Evolutionary conservation across 352 stramenopile genomes (phyloP).

Genomic region (Globisporangium nagaii): DNA sequence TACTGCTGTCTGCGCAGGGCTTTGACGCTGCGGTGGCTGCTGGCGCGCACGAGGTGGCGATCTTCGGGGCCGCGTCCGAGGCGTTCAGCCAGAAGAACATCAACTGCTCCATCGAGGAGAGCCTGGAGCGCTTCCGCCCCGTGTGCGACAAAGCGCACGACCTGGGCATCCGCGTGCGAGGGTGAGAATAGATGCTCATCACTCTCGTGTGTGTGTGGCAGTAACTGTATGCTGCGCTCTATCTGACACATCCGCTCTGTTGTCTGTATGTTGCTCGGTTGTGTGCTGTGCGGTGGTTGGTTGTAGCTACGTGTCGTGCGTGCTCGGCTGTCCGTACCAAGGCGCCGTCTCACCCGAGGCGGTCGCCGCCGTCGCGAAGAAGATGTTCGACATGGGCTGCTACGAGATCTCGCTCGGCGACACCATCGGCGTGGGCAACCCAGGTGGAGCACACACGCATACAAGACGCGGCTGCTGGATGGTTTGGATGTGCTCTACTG

Average conservation of each 20-base stretch:
- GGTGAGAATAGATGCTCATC: slow-evolving; percentile 32
- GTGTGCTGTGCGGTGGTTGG: too few species aligned
- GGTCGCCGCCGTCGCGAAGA: slow-evolving; percentile 81
- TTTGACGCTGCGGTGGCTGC: slow-evolving; percentile 85
- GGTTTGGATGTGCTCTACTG: too few species aligned
- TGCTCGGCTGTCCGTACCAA: slow-evolving; percentile 96
- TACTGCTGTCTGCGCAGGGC: slow-evolving; percentile 27
- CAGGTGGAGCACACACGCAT: slow-evolving; percentile 32
- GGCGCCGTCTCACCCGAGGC: slow-evolving; percentile 73
- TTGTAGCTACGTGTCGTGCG: slow-evolving; percentile 92
- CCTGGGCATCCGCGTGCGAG: slow-evolving; percentile 85
- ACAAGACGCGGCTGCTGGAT: too few species aligned
- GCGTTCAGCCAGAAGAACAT: slow-evolving; percentile 96
- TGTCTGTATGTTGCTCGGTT: neutral
- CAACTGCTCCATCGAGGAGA: slow-evolving; percentile 96
- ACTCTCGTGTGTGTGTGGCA: neutral
- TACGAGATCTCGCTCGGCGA: slow-evolving; percentile 95
- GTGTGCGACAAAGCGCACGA: slow-evolving; percentile 81
- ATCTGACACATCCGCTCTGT: neutral
- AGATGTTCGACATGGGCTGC: slow-evolving; percentile 92
- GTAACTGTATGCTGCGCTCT: neutral
- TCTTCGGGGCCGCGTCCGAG: slow-evolving; percentile 95
- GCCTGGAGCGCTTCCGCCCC: slow-evolving; percentile 88
- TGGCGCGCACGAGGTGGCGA: slow-evolving; percentile 90
- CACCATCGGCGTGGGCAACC: slow-evolving; percentile 91